These are phyloP conservation scores for Zopfochytrium polystomum DNA, from an alignment of 371 early-diverging fungal species.

Conservation along the genomic window DNA sequence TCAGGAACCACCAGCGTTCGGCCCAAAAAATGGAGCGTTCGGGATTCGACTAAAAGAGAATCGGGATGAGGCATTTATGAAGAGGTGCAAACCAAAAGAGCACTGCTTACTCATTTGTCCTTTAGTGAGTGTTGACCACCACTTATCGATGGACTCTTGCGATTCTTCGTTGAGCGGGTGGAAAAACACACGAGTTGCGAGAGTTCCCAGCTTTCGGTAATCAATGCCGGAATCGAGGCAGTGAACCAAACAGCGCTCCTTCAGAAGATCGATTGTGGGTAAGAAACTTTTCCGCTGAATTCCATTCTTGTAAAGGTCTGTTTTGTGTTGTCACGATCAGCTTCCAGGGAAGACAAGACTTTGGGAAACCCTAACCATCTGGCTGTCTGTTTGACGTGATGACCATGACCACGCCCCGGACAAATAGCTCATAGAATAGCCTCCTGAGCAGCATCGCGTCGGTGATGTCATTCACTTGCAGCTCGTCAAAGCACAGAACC, in stretches of 20 bases:
- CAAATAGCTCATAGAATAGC: constrained; percentile 75
- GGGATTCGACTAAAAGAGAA: constrained; percentile 30
- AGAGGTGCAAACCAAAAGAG: not conserved
- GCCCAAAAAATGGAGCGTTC: constrained; percentile 68
- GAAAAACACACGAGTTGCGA: constrained; percentile 1
- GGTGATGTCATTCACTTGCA: constrained; percentile 95
- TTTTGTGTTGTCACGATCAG: no score
- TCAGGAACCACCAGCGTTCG: constrained; percentile 33
- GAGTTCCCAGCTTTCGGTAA: constrained; percentile 61
- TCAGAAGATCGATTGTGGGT: constrained; percentile 84
- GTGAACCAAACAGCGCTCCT: constrained; percentile 75
- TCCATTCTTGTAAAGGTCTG: constrained; percentile 91
- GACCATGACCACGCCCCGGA: constrained; percentile 84
- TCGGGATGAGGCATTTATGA: constrained; percentile 6
- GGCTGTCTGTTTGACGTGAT: constrained; percentile 94
- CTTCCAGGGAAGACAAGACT: not conserved
- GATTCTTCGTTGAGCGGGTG: constrained; percentile 2
- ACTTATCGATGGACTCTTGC: not conserved
- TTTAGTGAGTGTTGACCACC: constrained; percentile 19
- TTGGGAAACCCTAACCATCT: constrained; percentile 47
- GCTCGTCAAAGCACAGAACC: constrained; percentile 93
- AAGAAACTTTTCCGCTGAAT: constrained; percentile 87
- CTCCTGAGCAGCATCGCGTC: constrained; percentile 92
- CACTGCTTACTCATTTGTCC: constrained; percentile 18
- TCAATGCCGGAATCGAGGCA: constrained; percentile 85